phyloP scores from a whole-genome alignment of 176 grass and related monocot species.

The Zea luxurians region DNA sequence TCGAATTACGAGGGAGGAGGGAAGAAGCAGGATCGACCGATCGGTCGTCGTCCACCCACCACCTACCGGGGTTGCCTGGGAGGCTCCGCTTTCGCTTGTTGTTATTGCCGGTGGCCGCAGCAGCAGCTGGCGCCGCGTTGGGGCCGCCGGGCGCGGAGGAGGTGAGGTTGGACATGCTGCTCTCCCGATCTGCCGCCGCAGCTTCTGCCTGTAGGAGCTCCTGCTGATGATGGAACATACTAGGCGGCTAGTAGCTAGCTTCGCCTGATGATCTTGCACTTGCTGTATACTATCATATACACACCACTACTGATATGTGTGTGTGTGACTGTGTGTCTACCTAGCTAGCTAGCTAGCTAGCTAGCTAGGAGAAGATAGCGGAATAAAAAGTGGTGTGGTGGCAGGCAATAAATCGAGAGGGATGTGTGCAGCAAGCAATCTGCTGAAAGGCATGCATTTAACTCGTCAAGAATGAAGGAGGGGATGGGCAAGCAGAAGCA shows the following conservation, averaged over 20 bases:
- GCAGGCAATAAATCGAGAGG: conserved; percentile 23
- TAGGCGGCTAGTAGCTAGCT: not conserved
- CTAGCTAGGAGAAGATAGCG: not conserved
- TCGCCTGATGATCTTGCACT: conserved; percentile 33
- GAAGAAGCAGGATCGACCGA: not conserved
- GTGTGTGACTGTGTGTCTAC: not conserved
- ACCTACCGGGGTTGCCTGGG: conserved; percentile 80
- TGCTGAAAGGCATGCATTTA: conserved; percentile 23
- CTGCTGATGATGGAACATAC: conserved; percentile 20
- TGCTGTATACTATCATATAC: not conserved
- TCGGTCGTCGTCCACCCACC: not conserved
- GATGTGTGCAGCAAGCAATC: not conserved
- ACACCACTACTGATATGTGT: not conserved
- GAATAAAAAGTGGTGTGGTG: not conserved
- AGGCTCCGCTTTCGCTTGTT: conserved; percentile 85
- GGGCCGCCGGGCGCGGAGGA: conserved; percentile 22
- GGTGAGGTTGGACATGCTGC: conserved; percentile 64
- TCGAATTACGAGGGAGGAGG: not conserved
- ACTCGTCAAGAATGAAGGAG: conserved; percentile 35
- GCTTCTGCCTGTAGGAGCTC: conserved; percentile 6
- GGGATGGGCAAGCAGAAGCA: not conserved
- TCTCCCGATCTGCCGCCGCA: conserved; percentile 34
- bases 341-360: not conserved
- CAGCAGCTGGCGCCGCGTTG: conserved; percentile 8
- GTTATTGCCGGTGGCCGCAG: conserved; percentile 27